Base-by-base conservation (phyloP, 306 rosid species). In the Ochetophila trinervis region DNA sequence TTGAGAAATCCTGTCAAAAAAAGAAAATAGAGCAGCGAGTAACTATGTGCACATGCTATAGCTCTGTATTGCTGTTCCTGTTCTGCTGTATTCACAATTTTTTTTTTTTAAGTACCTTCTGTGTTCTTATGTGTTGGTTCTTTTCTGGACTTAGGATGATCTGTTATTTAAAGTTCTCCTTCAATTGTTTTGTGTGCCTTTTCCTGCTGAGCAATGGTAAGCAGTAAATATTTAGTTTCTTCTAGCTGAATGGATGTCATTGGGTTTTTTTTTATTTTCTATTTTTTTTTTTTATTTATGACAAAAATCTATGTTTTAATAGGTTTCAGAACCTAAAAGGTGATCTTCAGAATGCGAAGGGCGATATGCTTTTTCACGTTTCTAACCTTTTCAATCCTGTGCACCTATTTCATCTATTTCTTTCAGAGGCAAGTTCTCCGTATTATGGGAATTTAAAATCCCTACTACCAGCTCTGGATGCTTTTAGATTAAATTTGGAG, bases 111-210 rank as follows among this genome's bases (percentile, higher is more conserved):
- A n/a, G 14, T 42, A 18, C 6, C n/a, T 57, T 32, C 21, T 14
- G 27, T 74, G 57, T 68, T 60, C 57, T 65, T 7, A 22, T 64
- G 54, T 60, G 30, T 50, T 37, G 60, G 24, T 22, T 51, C 36
- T 48, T 48, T 63, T 47, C 68, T 81, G 66, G 73, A 75, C 77
- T 77, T 78, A 89, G 98, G 98, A 92, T 78, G 96, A 92, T 84
- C 78, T 92, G 40, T 79, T 92, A 73, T 92, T 92, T 76, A 80
- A 84, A 77, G 87, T 92, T 70, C 86, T 92, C 55, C 72, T 92
- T 86, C 89, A 77, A 74, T 73, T 89, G 77, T 80, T 83, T 66
- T 69, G 69, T 67, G 67, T 74, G 51, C 83, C 95, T 60, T 78
- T 82, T 62, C 53, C 62, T 69, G 53, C 70, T 50, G 79, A 77